These are phyloP conservation scores for Hypoxylon fragiforme DNA, from an alignment of 495 filamentous ascomycete genomes.

Conservation along the genomic window DNA sequence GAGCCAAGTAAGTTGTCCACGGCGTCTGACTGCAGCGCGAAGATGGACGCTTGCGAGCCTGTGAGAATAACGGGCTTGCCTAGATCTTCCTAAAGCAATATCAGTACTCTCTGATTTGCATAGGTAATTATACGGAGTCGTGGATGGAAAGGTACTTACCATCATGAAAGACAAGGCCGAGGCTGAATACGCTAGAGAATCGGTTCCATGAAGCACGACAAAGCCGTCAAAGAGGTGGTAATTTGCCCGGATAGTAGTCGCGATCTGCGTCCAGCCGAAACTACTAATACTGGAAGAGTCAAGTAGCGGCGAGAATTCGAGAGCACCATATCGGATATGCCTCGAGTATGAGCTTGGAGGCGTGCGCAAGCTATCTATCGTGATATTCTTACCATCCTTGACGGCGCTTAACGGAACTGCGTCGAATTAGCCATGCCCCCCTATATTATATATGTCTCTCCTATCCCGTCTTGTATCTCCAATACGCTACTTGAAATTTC, in stretches of 20 bases:
- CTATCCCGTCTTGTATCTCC: neutral
- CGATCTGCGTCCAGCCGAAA: conserved; percentile 88
- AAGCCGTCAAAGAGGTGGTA: conserved; percentile 93
- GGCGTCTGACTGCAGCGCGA: conserved; percentile 89
- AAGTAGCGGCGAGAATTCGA: conserved; percentile 84
- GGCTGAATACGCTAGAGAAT: conserved; percentile 88
- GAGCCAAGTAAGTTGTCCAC: conserved; percentile 94
- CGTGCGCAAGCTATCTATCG: conserved; percentile 67
- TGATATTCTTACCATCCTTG: conserved; percentile 43
- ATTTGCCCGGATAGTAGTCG: conserved; percentile 67
- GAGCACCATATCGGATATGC: conserved; percentile 81
- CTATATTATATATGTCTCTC: neutral
- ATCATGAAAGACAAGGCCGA: conserved; percentile 96
- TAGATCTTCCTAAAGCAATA: conserved; percentile 60
- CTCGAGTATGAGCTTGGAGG: conserved; percentile 80
- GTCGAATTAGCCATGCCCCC: conserved; percentile 7
- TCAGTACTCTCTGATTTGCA: conserved; percentile 1
- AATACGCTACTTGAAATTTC: neutral
- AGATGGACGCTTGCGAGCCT: conserved; percentile 90
- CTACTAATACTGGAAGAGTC: conserved; percentile 88
- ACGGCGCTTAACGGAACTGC: conserved; percentile 42
- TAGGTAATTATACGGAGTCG: neutral
- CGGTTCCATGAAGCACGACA: conserved; percentile 94
- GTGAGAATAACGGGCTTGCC: conserved; percentile 92
- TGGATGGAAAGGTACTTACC: conserved; percentile 9